These are phyloP conservation scores for Raffaelea ambrosiae DNA, from an alignment of 2,329 filamentous ascomycete species.

Conservation along the genomic window DNA sequence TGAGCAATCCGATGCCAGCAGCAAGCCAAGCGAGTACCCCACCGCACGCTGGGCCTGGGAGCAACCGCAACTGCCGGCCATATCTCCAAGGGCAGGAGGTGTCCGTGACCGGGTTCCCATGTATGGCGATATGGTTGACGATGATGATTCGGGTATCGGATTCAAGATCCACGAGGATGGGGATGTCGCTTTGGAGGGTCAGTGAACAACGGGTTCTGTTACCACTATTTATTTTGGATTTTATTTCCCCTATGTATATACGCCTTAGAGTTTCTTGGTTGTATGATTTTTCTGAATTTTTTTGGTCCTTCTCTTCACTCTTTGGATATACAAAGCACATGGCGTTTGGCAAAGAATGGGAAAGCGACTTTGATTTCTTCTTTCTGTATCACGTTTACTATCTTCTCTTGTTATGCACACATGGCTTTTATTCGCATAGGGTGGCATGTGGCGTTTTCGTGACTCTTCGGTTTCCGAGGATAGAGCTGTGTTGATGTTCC, in stretches of 20 bases:
- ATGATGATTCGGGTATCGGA: conserved; percentile 7
- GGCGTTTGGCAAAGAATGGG: no score
- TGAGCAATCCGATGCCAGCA: conserved; percentile 27
- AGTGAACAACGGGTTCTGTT: not conserved
- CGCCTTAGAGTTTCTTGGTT: not conserved
- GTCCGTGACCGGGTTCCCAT: not conserved
- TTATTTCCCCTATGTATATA: not conserved
- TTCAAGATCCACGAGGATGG: conserved; percentile 12
- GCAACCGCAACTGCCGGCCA: conserved; percentile 5
- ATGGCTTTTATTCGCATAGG: no score
- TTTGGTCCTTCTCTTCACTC: not conserved
- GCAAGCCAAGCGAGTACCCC: conserved; percentile 48
- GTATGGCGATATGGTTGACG: not conserved
- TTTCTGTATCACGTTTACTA: no score
- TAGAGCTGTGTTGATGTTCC: no score
- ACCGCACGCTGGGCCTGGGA: conserved; percentile 37
- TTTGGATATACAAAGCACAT: no score
- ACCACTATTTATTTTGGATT: not conserved
- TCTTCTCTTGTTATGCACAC: no score
- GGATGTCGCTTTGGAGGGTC: not conserved
- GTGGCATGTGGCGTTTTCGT: no score
- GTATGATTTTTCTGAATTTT: not conserved
- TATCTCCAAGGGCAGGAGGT: conserved; percentile 7
- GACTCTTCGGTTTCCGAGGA: no score
- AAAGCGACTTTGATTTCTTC: no score